phyloP scores from a whole-genome alignment of 345 rosid species.

The Diplotaxis tenuifolia region DNA sequence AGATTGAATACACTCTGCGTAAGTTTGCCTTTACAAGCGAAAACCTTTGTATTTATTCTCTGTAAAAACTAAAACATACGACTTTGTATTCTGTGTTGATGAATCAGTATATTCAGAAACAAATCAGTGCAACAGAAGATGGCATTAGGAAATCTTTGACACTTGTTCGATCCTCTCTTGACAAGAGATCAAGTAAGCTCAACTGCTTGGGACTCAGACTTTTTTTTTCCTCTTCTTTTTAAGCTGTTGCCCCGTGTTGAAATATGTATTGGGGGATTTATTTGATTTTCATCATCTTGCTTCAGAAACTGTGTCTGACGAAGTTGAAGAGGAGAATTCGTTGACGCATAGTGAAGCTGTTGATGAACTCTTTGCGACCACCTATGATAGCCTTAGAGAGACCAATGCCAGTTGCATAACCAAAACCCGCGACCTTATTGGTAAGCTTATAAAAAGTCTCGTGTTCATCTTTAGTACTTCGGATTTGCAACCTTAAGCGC shows the following conservation, averaged over 20 bases:
- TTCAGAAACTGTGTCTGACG: conserved; percentile 45
- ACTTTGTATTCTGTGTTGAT: conserved; percentile 8
- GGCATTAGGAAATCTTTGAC: conserved; percentile 80
- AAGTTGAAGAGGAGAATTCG: conserved; percentile 48
- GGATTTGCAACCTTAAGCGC: not conserved
- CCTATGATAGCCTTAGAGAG: conserved; percentile 69
- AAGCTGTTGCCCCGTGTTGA: not conserved
- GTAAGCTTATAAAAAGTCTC: conserved; percentile 47
- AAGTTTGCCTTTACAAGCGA: conserved; percentile 29
- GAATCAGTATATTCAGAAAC: conserved; percentile 80
- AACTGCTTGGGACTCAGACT: conserved; percentile 29
- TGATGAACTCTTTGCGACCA: conserved; percentile 78
- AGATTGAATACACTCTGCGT: conserved; percentile 90
- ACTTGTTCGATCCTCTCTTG: conserved; percentile 43
- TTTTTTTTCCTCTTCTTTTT: conserved; percentile 37
- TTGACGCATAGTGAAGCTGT: conserved; percentile 61
- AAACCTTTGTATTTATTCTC: conserved; percentile 9
- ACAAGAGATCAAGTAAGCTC: conserved; percentile 35
- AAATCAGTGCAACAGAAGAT: conserved; percentile 62
- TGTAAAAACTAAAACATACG: not conserved
- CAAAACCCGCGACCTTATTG: conserved; percentile 63
- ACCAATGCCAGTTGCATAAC: conserved; percentile 52
- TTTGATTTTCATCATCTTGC: not conserved
- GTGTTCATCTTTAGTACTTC: not conserved
- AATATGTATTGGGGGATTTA: conserved; percentile 5